Percentiles rank a stretch among this genome's conserved stretches.
phyloP scores from a whole-genome alignment of 805 yeast genomes.

The Pichia manshurica region DNA sequence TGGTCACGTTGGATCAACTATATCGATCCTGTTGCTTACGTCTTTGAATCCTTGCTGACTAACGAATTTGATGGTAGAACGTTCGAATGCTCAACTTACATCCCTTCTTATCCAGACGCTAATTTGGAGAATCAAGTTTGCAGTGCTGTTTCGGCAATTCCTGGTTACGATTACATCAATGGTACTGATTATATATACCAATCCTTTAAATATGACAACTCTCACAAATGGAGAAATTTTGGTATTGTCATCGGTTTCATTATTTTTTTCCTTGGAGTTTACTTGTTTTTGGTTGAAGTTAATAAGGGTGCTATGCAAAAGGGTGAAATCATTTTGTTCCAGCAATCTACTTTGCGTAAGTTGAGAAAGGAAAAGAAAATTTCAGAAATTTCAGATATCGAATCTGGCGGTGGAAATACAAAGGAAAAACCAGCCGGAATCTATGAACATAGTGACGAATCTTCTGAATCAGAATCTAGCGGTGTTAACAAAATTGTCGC shows the following conservation, averaged over 20 bases:
- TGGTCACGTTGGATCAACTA: constrained; percentile 66
- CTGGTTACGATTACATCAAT: constrained; percentile 46
- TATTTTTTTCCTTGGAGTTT: constrained; percentile 48
- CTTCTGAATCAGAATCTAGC: constrained; percentile 14
- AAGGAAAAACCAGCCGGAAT: constrained; percentile 25
- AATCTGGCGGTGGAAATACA: constrained; percentile 17
- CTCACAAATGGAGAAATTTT: constrained; percentile 75
- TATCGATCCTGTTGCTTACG: constrained; percentile 51
- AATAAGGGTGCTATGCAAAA: constrained; percentile 60
- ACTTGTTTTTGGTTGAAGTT: constrained; percentile 49
- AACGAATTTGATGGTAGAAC: constrained; percentile 48
- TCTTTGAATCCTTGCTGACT: constrained; percentile 52
- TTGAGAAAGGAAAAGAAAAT: constrained; percentile 36
- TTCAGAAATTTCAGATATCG: constrained; percentile 25
- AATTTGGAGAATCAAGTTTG: constrained; percentile 23
- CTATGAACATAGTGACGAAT: constrained; percentile 20
- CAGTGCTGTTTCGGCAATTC: constrained; percentile 47
- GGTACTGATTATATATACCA: constrained; percentile 54
- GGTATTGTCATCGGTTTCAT: constrained; percentile 59
- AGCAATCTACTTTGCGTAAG: constrained; percentile 41
- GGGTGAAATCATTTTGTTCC: constrained; percentile 67
- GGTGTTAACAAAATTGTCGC: constrained; percentile 28
- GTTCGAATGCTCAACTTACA: constrained; percentile 40
- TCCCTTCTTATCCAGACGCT: constrained; percentile 37
- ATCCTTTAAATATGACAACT: constrained; percentile 45